Percentiles rank a stretch among this genome's conserved stretches.
phyloP scores from a whole-genome alignment of 805 yeast genomes.

The Wickerhamomyces hampshirensis region DNA sequence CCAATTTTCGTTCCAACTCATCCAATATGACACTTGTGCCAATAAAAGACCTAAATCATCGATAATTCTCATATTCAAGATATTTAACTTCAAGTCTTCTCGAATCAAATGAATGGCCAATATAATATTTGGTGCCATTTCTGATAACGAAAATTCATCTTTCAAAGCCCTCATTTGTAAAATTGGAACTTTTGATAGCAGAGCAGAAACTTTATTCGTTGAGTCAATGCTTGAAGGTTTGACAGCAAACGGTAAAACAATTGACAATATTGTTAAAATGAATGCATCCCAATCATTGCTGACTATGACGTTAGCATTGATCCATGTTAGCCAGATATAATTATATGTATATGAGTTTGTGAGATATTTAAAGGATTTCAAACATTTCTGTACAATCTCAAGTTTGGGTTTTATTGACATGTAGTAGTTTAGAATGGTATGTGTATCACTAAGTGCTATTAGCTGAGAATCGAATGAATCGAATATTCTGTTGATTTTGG shows the following conservation, averaged over 20 bases:
- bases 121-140: conserved; percentile 56
- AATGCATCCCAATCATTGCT: conserved; percentile 58
- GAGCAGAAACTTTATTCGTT: conserved; percentile 10
- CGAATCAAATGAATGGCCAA: conserved; percentile 69
- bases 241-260: conserved; percentile 42
- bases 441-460: conserved; percentile 5
- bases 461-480: conserved; percentile 16
- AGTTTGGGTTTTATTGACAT: conserved; percentile 42
- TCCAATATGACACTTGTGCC: conserved; percentile 58
- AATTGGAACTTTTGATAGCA: conserved; percentile 8
- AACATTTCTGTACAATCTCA: conserved; percentile 37
- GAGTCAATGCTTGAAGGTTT: conserved; percentile 16
- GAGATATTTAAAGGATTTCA: conserved; percentile 47
- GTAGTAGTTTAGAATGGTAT: conserved; percentile 24
- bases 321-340: conserved; percentile 60
- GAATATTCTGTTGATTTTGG: conserved; percentile 3
- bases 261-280: conserved; percentile 44
- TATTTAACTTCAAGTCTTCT: conserved; percentile 67
- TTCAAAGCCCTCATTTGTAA: conserved; percentile 21
- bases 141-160: conserved; percentile 35
- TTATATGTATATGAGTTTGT: conserved; percentile 56
- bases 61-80: conserved; percentile 33
- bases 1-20: conserved; percentile 77
- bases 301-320: conserved; percentile 43
- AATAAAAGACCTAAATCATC: conserved; percentile 47